Evolutionary conservation across 2,329 filamentous ascomycete genomes (phyloP).

Genomic region (Colletotrichum sp.): DNA sequence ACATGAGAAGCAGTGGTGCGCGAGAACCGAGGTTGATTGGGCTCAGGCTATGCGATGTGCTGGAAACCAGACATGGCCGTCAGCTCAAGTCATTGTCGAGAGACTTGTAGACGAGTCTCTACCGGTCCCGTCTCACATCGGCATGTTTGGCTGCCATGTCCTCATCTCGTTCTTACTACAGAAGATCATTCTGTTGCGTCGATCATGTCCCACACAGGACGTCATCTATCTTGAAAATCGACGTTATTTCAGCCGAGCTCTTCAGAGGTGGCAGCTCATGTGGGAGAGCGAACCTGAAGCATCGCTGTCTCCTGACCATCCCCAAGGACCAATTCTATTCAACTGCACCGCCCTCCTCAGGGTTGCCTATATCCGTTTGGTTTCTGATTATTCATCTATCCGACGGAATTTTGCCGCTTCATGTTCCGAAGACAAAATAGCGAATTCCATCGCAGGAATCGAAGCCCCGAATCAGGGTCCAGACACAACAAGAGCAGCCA

Average conservation of each 20-base stretch:
- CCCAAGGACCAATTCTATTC: neutral
- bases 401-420: neutral
- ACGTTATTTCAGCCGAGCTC: neutral
- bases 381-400: neutral
- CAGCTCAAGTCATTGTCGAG: neutral
- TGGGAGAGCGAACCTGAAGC: neutral
- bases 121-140: neutral
- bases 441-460: neutral
- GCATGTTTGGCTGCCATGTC: neutral
- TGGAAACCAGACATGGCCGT: neutral
- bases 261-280: neutral
- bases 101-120: neutral
- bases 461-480: neutral
- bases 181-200: neutral
- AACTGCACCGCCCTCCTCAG: neutral
- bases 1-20: neutral
- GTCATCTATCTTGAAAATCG: neutral
- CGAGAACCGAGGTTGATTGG: neutral
- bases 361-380: neutral
- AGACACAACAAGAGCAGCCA: neutral
- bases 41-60: neutral
- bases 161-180: neutral
- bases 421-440: neutral
- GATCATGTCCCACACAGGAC: neutral
- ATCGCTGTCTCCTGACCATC: neutral